A percentile compares a stretch with the other conserved stretches of the same genome.
Evolutionary conservation across 208 protist species (phyloP).

Genomic region (Porcisia hertigi): DNA sequence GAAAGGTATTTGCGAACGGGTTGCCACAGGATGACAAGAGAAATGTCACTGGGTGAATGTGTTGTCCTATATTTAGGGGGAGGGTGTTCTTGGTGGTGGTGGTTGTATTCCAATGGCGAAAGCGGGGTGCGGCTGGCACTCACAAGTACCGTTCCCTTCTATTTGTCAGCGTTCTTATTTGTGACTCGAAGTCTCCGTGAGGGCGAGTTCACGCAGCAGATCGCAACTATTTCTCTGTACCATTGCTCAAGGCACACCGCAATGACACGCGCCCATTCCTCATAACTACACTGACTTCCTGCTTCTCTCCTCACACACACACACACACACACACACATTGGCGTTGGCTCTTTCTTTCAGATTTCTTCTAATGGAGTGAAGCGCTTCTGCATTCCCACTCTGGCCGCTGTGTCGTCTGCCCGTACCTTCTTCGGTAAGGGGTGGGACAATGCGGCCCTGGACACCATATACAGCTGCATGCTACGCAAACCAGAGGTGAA

Average conservation of each 20-base stretch:
- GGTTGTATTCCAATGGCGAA: not conserved
- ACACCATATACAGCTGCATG: slow-evolving; percentile 85
- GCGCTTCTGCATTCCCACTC: slow-evolving; percentile 66
- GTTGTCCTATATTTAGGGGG: not conserved
- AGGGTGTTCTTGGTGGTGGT: not conserved
- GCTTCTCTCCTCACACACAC: slow-evolving; percentile 4
- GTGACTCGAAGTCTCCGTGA: not conserved
- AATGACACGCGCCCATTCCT: not conserved
- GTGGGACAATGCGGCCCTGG: slow-evolving; percentile 88
- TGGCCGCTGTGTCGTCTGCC: slow-evolving; percentile 40
- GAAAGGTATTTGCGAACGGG: too few species aligned
- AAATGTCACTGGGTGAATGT: not conserved
- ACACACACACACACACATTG: not conserved
- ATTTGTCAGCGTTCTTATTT: not conserved
- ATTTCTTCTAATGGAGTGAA: slow-evolving; percentile 59
- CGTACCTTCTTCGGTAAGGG: slow-evolving; percentile 91
- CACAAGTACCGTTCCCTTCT: not conserved
- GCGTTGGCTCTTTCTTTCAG: not conserved
- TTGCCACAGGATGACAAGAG: not conserved
- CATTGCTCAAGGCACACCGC: not conserved
- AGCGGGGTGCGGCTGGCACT: not conserved
- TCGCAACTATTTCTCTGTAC: not conserved
- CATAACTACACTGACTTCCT: not conserved
- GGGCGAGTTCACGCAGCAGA: not conserved
- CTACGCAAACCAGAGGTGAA: slow-evolving; percentile 90